phyloP scores from a whole-genome alignment of 192 early-diverging fungal genomes.

The Coemansia sp. region DNA sequence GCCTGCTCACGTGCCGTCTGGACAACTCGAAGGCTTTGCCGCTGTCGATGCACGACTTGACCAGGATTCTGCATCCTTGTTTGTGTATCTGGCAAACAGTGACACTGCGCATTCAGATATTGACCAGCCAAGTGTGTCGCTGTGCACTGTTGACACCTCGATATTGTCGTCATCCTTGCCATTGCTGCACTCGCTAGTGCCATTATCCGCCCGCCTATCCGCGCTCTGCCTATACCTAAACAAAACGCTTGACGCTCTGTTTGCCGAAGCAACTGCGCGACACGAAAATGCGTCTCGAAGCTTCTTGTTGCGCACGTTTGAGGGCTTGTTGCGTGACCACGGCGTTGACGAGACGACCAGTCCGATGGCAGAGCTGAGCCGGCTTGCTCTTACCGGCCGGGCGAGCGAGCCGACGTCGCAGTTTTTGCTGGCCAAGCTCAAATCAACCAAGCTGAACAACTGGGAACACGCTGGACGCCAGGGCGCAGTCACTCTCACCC shows the following conservation, averaged over 20 bases:
- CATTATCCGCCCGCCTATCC: slow-evolving; percentile 30
- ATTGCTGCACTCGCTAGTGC: slow-evolving; percentile 19
- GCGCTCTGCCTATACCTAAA: slow-evolving; percentile 33
- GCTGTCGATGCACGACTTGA: background rate
- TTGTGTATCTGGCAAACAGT: background rate
- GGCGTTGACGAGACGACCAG: slow-evolving; percentile 46
- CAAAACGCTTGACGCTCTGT: slow-evolving; percentile 12
- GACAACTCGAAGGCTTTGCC: background rate
- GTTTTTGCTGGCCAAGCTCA: slow-evolving; percentile 43
- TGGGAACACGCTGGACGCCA: slow-evolving; percentile 43
- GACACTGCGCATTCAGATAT: background rate
- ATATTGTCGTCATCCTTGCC: slow-evolving; percentile 18
- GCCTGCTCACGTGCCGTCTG: background rate
- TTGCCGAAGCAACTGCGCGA: slow-evolving; percentile 22
- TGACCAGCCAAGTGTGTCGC: too few species aligned
- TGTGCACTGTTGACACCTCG: slow-evolving; percentile 19
- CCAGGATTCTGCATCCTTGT: background rate
- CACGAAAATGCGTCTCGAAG: slow-evolving; percentile 22
- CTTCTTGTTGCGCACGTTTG: slow-evolving; percentile 17
- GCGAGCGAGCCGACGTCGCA: slow-evolving; percentile 49
- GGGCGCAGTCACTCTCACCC: slow-evolving; percentile 26
- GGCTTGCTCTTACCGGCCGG: slow-evolving; percentile 32
- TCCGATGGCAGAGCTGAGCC: slow-evolving; percentile 33
- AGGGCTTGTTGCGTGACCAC: slow-evolving; percentile 38
- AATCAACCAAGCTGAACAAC: slow-evolving; percentile 22